phyloP scores from a whole-genome alignment of 2,329 filamentous ascomycete genomes.

The Cercospora berteroae region DNA sequence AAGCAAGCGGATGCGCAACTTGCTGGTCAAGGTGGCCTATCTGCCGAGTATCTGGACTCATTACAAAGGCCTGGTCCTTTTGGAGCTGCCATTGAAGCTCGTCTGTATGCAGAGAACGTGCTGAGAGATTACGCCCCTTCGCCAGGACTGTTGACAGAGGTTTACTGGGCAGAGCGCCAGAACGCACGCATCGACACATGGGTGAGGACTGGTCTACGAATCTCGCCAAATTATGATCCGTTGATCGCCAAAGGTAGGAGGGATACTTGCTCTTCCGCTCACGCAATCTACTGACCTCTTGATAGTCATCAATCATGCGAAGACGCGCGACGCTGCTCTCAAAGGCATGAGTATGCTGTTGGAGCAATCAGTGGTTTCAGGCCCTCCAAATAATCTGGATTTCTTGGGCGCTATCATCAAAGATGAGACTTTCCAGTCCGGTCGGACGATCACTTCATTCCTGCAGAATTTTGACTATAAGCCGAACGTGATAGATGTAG shows the following conservation, averaged over 20 bases:
- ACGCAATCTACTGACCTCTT: constrained; percentile 47
- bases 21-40: constrained; percentile 46
- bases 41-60: constrained; percentile 42
- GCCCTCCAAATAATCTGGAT: constrained; percentile 58
- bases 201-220: constrained; percentile 57
- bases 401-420: constrained; percentile 54
- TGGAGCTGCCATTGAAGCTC: constrained; percentile 54
- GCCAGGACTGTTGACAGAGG: constrained; percentile 57
- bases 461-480: constrained; percentile 52
- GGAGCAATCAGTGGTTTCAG: constrained; percentile 48
- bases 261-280: neutral
- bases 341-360: constrained; percentile 47
- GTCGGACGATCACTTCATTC: constrained; percentile 58
- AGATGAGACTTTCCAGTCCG: constrained; percentile 47
- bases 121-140: constrained; percentile 58
- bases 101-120: constrained; percentile 60
- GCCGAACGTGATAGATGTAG: constrained; percentile 55
- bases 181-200: constrained; percentile 62
- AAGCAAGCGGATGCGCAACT: constrained; percentile 54
- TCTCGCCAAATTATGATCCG: constrained; percentile 58
- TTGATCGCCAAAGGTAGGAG: constrained; percentile 23
- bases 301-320: constrained; percentile 53
- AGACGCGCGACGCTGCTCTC: constrained; percentile 45
- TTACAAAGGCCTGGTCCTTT: constrained; percentile 46
- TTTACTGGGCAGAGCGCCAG: constrained; percentile 52